phyloP scores from a whole-genome alignment of 805 yeast species.

The Pichia membranifaciens region DNA sequence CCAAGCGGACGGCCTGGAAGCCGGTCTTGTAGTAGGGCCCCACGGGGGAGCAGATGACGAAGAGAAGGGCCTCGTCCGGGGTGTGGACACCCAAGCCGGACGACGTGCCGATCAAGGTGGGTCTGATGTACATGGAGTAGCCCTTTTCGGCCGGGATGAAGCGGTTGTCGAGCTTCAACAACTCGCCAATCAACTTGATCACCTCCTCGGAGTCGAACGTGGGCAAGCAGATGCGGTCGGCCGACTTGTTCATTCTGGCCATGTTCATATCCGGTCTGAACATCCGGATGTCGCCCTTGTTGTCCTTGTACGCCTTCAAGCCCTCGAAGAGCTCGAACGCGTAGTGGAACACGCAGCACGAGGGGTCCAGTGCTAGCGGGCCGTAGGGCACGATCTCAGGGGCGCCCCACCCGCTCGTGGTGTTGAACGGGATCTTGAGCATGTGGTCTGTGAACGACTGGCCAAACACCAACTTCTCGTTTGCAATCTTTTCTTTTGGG shows the following conservation, averaged over 20 bases:
- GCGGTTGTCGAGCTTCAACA: conserved; percentile 65
- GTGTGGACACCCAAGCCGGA: conserved; percentile 80
- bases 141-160: conserved; percentile 85
- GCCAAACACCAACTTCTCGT: conserved; percentile 65
- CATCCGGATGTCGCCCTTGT: conserved; percentile 62
- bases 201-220: conserved; percentile 75
- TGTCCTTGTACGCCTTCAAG: conserved; percentile 78
- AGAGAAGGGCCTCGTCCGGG: conserved; percentile 78
- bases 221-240: conserved; percentile 85
- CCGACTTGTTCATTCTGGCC: conserved; percentile 84
- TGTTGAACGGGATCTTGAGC: conserved; percentile 80
- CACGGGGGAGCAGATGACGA: conserved; percentile 88
- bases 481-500: conserved; percentile 53
- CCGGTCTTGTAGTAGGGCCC: conserved; percentile 96
- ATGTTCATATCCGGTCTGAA: conserved; percentile 92
- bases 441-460: conserved; percentile 82
- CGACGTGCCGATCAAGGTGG: conserved; percentile 91
- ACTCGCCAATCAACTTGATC: conserved; percentile 67
- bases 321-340: conserved; percentile 96
- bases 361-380: conserved; percentile 72
- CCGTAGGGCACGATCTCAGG: conserved; percentile 88
- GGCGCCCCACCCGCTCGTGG: conserved; percentile 73
- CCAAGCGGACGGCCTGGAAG: conserved; percentile 89
- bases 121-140: conserved; percentile 88
- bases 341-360: conserved; percentile 87